Evolutionary conservation across 148 eudicot genomes (phyloP).

Genomic region (Vaccinium vitisidaea): DNA sequence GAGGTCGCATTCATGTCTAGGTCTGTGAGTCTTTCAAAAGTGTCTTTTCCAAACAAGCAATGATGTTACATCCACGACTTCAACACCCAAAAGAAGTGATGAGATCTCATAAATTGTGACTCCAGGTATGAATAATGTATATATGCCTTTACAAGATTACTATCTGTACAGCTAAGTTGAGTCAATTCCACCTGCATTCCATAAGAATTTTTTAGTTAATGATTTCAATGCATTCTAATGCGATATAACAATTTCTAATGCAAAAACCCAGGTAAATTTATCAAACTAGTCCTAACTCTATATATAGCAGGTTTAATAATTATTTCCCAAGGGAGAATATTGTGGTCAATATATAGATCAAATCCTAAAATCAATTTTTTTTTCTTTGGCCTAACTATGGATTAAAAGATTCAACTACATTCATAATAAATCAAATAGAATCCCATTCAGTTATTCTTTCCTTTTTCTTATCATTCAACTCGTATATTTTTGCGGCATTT

Average conservation of each 20-base stretch:
- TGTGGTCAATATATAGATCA: background rate
- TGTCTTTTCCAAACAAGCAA: background rate
- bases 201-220: background rate
- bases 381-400: background rate
- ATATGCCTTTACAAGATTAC: background rate
- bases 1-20: constrained; percentile 8
- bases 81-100: background rate
- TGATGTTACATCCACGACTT: background rate
- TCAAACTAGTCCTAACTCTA: background rate
- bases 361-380: background rate
- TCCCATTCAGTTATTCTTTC: background rate
- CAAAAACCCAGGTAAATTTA: background rate
- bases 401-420: background rate
- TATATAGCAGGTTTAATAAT: background rate
- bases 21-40: background rate
- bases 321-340: background rate
- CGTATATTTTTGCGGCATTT: background rate
- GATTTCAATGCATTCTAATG: background rate
- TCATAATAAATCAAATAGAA: background rate
- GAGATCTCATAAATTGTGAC: background rate
- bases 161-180: constrained; percentile 11
- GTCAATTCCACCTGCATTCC: constrained; percentile 10
- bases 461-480: background rate
- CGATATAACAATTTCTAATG: background rate
- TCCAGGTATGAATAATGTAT: background rate